Conservation (phyloP, 2,329 filamentous ascomycete genomes). For the Aspergillus bombycis region DNA sequence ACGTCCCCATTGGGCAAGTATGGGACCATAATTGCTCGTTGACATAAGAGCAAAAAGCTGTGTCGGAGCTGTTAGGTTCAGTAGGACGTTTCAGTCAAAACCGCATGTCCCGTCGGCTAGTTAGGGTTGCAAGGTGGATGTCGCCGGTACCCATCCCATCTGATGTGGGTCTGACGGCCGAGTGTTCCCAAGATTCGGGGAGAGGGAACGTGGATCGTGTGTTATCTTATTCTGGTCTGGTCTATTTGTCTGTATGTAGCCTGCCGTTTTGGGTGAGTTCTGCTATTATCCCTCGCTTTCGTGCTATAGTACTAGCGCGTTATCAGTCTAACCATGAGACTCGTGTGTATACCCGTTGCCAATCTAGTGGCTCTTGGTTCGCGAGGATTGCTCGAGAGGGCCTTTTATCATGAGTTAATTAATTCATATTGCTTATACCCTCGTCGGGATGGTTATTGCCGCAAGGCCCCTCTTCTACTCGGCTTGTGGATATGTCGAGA, state of each 20-base stretch:
- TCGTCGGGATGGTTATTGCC: not conserved
- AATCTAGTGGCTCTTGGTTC: not conserved
- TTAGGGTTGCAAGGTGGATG: not conserved
- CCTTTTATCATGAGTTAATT: not conserved
- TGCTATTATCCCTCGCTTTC: not conserved
- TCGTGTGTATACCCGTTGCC: not conserved
- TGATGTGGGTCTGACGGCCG: not conserved
- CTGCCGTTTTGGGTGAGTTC: not conserved
- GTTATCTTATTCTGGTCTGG: not conserved
- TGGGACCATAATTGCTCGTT: not conserved
- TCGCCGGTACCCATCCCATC: not conserved
- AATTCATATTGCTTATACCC: slow-evolving; percentile 5
- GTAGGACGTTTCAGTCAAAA: slow-evolving; percentile 1
- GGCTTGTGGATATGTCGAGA: not conserved
- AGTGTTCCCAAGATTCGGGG: not conserved
- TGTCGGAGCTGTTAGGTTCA: not conserved
- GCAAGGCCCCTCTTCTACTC: not conserved
- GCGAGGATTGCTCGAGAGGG: not conserved
- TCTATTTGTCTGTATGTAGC: not conserved
- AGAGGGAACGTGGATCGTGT: not conserved
- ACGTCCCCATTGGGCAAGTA: not conserved
- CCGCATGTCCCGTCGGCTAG: not conserved
- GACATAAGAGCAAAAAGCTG: not conserved
- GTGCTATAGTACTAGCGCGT: not conserved
- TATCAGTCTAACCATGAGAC: not conserved